A percentile compares a stretch with the other conserved stretches of the same genome.
Evolutionary conservation across 2,329 filamentous ascomycete genomes (phyloP).

Genomic region (Pseudogymnoascus pannorum): DNA sequence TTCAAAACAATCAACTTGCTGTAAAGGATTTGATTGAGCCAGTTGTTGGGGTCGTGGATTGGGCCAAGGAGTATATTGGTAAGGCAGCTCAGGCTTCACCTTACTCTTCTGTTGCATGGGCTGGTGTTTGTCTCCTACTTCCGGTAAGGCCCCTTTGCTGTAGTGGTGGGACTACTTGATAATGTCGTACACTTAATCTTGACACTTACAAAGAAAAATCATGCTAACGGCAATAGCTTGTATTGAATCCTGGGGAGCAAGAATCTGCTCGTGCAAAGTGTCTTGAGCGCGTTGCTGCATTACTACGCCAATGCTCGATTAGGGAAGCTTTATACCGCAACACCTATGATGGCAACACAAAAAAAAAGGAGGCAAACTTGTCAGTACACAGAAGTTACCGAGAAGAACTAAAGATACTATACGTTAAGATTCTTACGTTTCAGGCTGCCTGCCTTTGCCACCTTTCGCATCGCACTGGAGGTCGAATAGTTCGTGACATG

Average conservation of each 20-base stretch:
- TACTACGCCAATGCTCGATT: slow-evolving; percentile 14
- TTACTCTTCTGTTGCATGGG: slow-evolving; percentile 17
- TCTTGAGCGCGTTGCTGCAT: slow-evolving; percentile 13
- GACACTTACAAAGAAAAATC: not conserved
- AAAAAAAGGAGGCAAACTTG: not conserved
- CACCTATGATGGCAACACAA: not conserved
- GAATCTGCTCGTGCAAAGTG: slow-evolving; percentile 9
- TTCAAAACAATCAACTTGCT: slow-evolving; percentile 12
- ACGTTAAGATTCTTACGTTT: slow-evolving; percentile 14
- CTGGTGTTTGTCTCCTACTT: slow-evolving; percentile 15
- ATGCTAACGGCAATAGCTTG: not conserved
- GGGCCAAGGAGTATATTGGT: slow-evolving; percentile 16
- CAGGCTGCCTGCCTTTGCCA: slow-evolving; percentile 12
- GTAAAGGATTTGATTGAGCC: slow-evolving; percentile 16
- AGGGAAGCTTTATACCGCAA: slow-evolving; percentile 15
- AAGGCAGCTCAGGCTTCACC: slow-evolving; percentile 12
- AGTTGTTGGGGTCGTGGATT: slow-evolving; percentile 14
- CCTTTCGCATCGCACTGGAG: slow-evolving; percentile 5
- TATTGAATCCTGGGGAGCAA: slow-evolving; percentile 18
- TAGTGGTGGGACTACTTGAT: not conserved
- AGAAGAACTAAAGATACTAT: slow-evolving; percentile 12
- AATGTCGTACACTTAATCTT: not conserved
- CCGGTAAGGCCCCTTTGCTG: not conserved
- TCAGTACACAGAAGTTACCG: slow-evolving; percentile 6
- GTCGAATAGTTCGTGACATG: slow-evolving; percentile 6